These are phyloP conservation scores for Phellopilus nigrolimitatus DNA, from an alignment of 1,284 basidiomycete species.

Conservation along the genomic window DNA sequence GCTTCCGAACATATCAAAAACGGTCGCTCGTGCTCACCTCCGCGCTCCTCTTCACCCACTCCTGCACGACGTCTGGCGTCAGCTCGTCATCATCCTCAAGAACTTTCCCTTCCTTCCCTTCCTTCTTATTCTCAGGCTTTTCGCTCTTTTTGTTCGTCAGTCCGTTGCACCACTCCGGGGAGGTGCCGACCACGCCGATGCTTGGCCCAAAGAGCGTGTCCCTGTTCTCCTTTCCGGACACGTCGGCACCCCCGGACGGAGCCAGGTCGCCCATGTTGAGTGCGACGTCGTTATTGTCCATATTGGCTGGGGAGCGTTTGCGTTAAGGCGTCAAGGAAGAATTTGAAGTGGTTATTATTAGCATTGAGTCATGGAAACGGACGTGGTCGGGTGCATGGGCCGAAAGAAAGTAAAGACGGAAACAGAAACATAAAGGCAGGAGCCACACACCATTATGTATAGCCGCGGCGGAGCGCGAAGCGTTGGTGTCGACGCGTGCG, in stretches of 20 bases:
- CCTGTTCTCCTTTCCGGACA: slow-evolving; percentile 29
- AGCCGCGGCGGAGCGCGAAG: slow-evolving; percentile 41
- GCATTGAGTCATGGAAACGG: too few relatives aligned
- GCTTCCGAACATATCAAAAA: neutral
- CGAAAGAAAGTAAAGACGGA: slow-evolving; percentile 49
- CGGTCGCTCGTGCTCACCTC: slow-evolving; percentile 60
- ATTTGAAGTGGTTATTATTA: too few relatives aligned
- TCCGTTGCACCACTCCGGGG: slow-evolving; percentile 44
- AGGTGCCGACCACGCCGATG: slow-evolving; percentile 53
- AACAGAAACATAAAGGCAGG: slow-evolving; percentile 38
- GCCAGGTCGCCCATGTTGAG: slow-evolving; percentile 27
- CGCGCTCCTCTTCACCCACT: slow-evolving; percentile 82
- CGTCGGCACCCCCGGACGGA: slow-evolving; percentile 11
- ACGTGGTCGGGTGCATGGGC: too few relatives aligned
- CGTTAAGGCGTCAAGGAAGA: too few relatives aligned
- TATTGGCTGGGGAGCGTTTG: slow-evolving; percentile 27
- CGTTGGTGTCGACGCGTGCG: slow-evolving; percentile 43
- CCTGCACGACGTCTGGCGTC: slow-evolving; percentile 70
- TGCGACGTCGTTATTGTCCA: slow-evolving; percentile 22
- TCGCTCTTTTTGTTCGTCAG: slow-evolving; percentile 29
- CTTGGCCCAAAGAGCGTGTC: slow-evolving; percentile 68
- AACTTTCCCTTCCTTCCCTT: slow-evolving; percentile 24
- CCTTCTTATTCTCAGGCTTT: slow-evolving; percentile 34
- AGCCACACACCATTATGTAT: slow-evolving; percentile 35
- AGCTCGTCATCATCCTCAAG: slow-evolving; percentile 47